Evolutionary conservation across 129 eudicot genomes (phyloP).

Genomic region (Silybum marianum): DNA sequence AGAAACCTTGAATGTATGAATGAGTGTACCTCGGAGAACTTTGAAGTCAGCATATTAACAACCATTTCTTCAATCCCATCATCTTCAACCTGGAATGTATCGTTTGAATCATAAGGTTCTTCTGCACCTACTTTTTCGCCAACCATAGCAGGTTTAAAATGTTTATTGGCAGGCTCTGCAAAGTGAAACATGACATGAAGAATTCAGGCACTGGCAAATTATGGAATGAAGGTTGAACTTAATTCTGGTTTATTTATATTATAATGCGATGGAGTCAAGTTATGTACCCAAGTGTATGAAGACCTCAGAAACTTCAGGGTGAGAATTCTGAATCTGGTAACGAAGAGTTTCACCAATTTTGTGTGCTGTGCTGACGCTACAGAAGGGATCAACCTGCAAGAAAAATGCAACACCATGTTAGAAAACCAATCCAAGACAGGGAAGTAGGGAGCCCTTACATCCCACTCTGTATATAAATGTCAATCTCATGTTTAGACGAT

Average conservation of each 20-base stretch:
- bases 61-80: slow-evolving; percentile 49
- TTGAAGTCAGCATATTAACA: slow-evolving; percentile 48
- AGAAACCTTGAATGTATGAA: neutral
- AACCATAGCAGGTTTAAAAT: slow-evolving; percentile 23
- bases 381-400: slow-evolving; percentile 80
- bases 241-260: neutral
- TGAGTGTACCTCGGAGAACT: slow-evolving; percentile 62
- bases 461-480: too few species aligned
- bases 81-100: slow-evolving; percentile 22
- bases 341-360: slow-evolving; percentile 87
- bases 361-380: slow-evolving; percentile 83
- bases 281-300: slow-evolving; percentile 82
- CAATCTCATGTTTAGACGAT: neutral
- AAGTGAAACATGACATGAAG: neutral
- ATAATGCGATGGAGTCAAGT: neutral
- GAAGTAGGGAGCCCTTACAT: neutral
- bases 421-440: neutral
- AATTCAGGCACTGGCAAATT: neutral
- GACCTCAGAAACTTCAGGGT: slow-evolving; percentile 94
- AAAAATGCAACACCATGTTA: neutral
- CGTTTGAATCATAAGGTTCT: slow-evolving; percentile 15
- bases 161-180: slow-evolving; percentile 66
- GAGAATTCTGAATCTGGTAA: slow-evolving; percentile 55
- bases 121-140: slow-evolving; percentile 22
- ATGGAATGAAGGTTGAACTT: neutral